Base-by-base conservation (phyloP, 495 filamentous ascomycete species). In the Trichoderma reesei region DNA sequence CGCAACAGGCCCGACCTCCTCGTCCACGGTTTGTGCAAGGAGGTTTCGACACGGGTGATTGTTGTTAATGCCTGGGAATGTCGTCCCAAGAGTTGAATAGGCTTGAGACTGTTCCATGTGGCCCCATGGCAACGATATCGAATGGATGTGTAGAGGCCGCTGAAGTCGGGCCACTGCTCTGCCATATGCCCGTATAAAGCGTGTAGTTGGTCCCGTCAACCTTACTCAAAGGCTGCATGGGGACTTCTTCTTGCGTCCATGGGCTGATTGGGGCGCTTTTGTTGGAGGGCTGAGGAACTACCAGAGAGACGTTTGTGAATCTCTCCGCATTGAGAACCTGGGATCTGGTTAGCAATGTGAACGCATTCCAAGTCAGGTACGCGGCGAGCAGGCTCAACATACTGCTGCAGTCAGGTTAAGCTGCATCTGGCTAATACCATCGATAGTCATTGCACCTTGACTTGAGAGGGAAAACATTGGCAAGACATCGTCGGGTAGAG, bases 401-500 rank as follows among this genome's bases (percentile, higher is more conserved):
- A 56, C 51, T n/a, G 26, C 16, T 13, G 26, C 51, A n/a, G 51
- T 56, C 6, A 56, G 3, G 26, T 56, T 31, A 2, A 56, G 51
- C 11, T 56, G 51, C 5, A 6, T 33, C 5, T 56, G 7, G 8
- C 0, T 6, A 6, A 2, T 5, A n/a, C 26, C 26, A 34, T 56
- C 26, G 20, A 56, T 33, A 5, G 26, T 36, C 2, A 14, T 14
- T 3, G 2, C 2, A 26, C 7, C 34, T 26, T 56, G 51, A n/a
- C 18, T 56, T 13, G 51, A 56, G 3, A 56, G 26, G 10, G 26
- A 9, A 31, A 56, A 34, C 51, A 34, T 6, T 3, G 51, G 51
- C 26, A 18, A 26, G 34, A 65, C 26, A 31, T 31, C 65, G 44
- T 67, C 65, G 14, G 54, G 18, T 4, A 67, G n/a, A 5, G 62